Base-by-base conservation (phyloP, 176 grass and related monocot genomes). In the Aegilops longissima region DNA sequence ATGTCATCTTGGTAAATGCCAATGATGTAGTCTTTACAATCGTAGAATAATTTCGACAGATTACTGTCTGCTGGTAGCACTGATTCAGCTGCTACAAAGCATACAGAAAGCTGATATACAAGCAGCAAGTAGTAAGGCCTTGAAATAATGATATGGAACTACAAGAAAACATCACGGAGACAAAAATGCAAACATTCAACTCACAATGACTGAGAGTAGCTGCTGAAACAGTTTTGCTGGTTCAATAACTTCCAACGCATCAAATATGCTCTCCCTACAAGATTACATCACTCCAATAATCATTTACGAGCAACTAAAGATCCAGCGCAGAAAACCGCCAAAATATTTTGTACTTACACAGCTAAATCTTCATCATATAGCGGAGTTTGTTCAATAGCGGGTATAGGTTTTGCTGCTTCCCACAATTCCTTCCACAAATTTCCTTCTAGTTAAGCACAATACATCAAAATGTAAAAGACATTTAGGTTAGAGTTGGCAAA, bases 371-470 rank as follows among this genome's bases (percentile, higher is more conserved):
- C 96, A 91, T 98, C 94, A 85, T 94, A 98, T 75, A 98, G 88
- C n/a, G 96, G 96, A 91, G 93, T 84, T 73, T 98, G 96, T 63
- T 94, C 85, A 63, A 96, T 92, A 85, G 92, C 93, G 65, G 96
- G 93, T 76, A 95, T 84, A 35, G 96, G 77, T 91, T 96, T 98
- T 74, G 96, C 90, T 84, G 93, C 83, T 77, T 87, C 92, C 96
- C 96, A 98, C 29, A 98, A 76, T 88, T 98, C 96, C 86, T 89
- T 91, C 96, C 96, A 98, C 79, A 98, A 91, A 88, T 98, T 98
- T 86, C 88, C 96, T 94, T 91, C 71, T 90, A 68, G 29, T 70
- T 79, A 80, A 73, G 47, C 70, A 92, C 40, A 14, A 59, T 36
- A 80, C 39, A 86, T 83, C 44, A 79, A 82, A 76, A 71, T 62